Base-by-base conservation (phyloP, 108 stramenopile genomes). In the Cyclotella atomus region DNA sequence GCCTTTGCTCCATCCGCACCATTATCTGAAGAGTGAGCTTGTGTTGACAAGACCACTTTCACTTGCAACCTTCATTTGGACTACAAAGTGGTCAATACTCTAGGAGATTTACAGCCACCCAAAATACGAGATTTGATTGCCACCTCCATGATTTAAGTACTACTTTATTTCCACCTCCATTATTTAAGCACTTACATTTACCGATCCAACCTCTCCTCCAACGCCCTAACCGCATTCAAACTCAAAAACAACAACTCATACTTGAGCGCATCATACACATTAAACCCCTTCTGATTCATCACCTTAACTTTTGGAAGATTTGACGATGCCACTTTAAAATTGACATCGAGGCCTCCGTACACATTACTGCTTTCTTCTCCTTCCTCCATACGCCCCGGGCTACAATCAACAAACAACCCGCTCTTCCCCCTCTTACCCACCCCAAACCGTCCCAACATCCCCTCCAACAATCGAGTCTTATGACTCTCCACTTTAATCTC, bases 211-310 rank as follows among this genome's bases (percentile, higher is more conserved):
- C 88, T 61, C 21, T 67, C 66, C 60, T 94, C 93, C 43, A 94
- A 64, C 52, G 87, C 44, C 59, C 79, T 59, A 34, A 94, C 46
- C 24, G 91, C 93, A 19, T 62, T 65, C 71, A 94, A 67, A 20
- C 85, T 87, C 34, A 94, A 28, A 29, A 94, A 66, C 14, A 94
- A 64, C 67, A 91, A 92, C 52, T 88, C 87, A 52, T 85, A 84
- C 79, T 92, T 91, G 53, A 94, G 68, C 59, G 89, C 73, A 67
- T 88, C 87, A 74, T 94, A 94, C 45, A 91, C 91, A 75, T 90
- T 91, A 57, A 73, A 60, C 15, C 67, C 77, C 49, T 71, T 46
- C 52, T 89, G 84, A 68, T 87, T 89, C 24, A 68, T 46, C 7
- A 92, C 89, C 68, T 88, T 90, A 23, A 91, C 59, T 30, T 76